Base-by-base conservation (phyloP, 768 basidiomycete species). In the Tylopilus vinaceipallidus region DNA sequence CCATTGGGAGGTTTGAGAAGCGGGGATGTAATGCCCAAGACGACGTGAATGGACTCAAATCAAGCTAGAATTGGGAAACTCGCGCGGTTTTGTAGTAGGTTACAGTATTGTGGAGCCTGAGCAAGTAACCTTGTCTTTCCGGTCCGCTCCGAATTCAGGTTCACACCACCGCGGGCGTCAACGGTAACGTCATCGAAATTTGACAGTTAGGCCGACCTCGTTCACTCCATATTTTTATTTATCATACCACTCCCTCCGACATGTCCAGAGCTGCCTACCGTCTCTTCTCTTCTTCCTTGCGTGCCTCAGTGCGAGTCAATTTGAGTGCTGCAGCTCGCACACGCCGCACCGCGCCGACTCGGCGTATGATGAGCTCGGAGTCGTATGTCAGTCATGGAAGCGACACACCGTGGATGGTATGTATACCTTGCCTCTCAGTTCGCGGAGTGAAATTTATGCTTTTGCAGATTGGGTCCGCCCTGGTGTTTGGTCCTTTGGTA, bases 401-500 rank as follows among this genome's bases (percentile, higher is more conserved):
- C 30, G 67, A 68, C 42, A 60, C 32, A 13, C 54, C 56, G 12
- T 68, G 67, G 67, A 68, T 69, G 13, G 67, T 68, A 29, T 29
- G 68, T 59, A n/a, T n/a, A n/a, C n/a, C n/a, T n/a, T n/a, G n/a
- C n/a, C n/a, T n/a, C n/a, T n/a, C n/a, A n/a, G n/a, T n/a, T n/a
- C n/a, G n/a, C n/a, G n/a, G n/a, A n/a, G n/a, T n/a, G n/a, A n/a
- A n/a, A n/a, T n/a, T n/a, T 29, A 34, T 23, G 6, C 27, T 17
- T 52, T 19, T 5, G 3, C 23, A 68, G 68, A 53, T 68, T 36
- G 68, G 68, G 36, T 69, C 67, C 13, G 64, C 62, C 16, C 41
- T 68, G 32, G 49, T 67, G 42, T 68, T 68, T 36, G 68, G 68
- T 47, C 62, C 67, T 44, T 47, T 55, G 46, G 68, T 70, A 35